These are phyloP conservation scores for Astrothelium macrocarpum DNA, from an alignment of 495 filamentous ascomycete genomes.

Conservation along the genomic window DNA sequence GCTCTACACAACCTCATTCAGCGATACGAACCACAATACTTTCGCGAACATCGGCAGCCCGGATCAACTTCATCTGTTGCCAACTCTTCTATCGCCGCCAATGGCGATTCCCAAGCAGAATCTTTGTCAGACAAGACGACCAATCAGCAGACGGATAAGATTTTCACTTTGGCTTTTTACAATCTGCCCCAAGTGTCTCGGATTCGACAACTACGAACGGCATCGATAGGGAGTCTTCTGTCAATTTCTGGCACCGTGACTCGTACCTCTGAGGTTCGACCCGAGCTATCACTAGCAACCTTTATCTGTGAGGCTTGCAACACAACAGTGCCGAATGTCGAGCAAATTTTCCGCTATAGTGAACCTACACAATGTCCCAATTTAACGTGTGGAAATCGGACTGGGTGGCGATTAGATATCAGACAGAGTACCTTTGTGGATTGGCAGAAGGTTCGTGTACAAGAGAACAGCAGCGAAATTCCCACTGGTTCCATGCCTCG, in stretches of 20 bases:
- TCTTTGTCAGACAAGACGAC: conserved; percentile 56
- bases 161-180: conserved; percentile 93
- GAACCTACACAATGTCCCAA: conserved; percentile 96
- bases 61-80: conserved; percentile 49
- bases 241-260: conserved; percentile 96
- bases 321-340: conserved; percentile 72
- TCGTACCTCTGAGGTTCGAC: conserved; percentile 89
- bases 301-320: conserved; percentile 86
- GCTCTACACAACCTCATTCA: conserved; percentile 87
- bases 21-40: conserved; percentile 91
- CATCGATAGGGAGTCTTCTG: conserved; percentile 82
- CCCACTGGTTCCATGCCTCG: conserved; percentile 97
- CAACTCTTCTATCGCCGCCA: conserved; percentile 56
- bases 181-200: conserved; percentile 91
- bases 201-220: conserved; percentile 77
- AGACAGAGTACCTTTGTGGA: conserved; percentile 95
- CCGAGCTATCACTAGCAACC: conserved; percentile 83
- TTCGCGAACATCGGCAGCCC: conserved; percentile 75
- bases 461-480: conserved; percentile 97
- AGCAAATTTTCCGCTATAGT: conserved; percentile 96
- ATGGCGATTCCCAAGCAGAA: conserved; percentile 56
- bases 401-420: conserved; percentile 89
- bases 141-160: conserved; percentile 94
- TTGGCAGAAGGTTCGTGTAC: conserved; percentile 96
- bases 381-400: conserved; percentile 75